phyloP scores from a whole-genome alignment of 208 protist genomes.

The Trypanosoma lewisi region DNA sequence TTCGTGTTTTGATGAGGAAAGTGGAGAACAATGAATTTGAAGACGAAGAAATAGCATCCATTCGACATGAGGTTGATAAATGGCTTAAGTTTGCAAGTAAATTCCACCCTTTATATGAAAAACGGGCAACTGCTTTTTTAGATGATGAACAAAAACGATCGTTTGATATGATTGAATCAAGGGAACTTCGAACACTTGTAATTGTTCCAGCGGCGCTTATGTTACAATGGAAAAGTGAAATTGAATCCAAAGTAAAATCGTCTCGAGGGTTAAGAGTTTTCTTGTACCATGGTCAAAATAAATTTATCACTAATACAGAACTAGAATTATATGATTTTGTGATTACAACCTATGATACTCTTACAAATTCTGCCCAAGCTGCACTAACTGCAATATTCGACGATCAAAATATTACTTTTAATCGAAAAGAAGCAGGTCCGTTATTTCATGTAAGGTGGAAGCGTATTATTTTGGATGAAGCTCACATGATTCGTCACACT shows the following conservation, averaged over 20 bases:
- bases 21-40: constrained; percentile 33
- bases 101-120: constrained; percentile 78
- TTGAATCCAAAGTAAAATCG: constrained; percentile 72
- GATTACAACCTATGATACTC: constrained; percentile 91
- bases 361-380: constrained; percentile 59
- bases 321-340: constrained; percentile 91
- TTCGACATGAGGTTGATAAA: constrained; percentile 71
- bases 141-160: constrained; percentile 74
- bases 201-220: constrained; percentile 91
- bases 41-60: constrained; percentile 17
- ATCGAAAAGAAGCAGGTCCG: constrained; percentile 60
- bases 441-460: constrained; percentile 91
- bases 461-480: constrained; percentile 94
- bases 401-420: constrained; percentile 53
- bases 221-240: constrained; percentile 91
- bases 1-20: constrained; percentile 39
- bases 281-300: constrained; percentile 82
- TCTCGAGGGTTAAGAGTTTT: constrained; percentile 55
- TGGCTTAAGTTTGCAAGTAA: constrained; percentile 84
- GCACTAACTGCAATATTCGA: constrained; percentile 72
- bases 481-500: constrained; percentile 91
- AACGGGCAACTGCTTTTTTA: constrained; percentile 67
- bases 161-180: constrained; percentile 77
- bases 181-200: constrained; percentile 89
- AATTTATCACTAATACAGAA: constrained; percentile 64